Base-by-base conservation (phyloP, 1,284 basidiomycete genomes). In the Cryptococcus neoformans region DNA sequence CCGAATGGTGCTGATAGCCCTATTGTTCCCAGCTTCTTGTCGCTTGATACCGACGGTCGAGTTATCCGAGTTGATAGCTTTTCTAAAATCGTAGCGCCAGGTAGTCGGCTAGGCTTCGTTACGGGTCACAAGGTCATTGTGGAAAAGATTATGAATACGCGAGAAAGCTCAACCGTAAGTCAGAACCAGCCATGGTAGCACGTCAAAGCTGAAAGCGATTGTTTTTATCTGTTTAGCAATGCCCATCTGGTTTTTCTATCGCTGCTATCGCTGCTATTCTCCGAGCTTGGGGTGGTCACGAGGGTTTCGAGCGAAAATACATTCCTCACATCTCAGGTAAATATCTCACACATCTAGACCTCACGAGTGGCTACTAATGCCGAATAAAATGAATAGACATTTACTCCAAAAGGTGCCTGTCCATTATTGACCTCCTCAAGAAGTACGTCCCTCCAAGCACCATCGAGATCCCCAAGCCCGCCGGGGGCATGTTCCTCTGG, bases 1-100 rank as follows among this genome's bases (percentile, higher is more conserved):
- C 61, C 69, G 36, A 76, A 80, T 63, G 75, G 74, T 11, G 71
- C 79, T 35, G 78, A 79, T 34, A 63, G 54, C 21, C 70, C 69
- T 8, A 67, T 72, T n/a, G 51, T 63, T 10, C 55, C 62, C 42
- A 55, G 60, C 35, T 67, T 66, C 64, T 58, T 68, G 11, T 60
- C 59, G 44, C 84, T 87, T 62, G 89, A 91, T 70, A 84, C 84
- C 59, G 84, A 91, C 73, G 89, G 88, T 2, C 83, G 89, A 17
- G 89, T 91, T 37, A 82, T 91, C 51, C 85, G 88, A 3, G 75
- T 90, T 35, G 88, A 90, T 69, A 85, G 85, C 0, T 90, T 90
- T 73, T 89, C 87, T 39, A 91, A 90, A 86, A 87, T 84, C 10
- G 83, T 90, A 53, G 87, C 87, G 0, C 88, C 88, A 1, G 89